Evolutionary conservation across 2,329 filamentous ascomycete species (phyloP).

Genomic region (Talaromyces islandicus): DNA sequence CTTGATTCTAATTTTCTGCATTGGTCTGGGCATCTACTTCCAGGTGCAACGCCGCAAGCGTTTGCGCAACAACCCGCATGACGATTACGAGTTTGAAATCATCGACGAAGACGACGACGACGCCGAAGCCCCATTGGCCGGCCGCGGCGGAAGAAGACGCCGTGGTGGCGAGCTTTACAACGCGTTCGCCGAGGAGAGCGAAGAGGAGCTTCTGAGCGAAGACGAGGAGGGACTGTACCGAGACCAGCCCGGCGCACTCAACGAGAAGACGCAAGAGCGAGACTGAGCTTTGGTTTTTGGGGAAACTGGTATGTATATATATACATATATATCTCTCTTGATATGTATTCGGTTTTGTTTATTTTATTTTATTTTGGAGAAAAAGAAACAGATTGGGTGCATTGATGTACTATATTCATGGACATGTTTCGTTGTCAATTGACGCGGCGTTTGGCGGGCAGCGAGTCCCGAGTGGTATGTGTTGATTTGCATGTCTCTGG

Average conservation of each 20-base stretch:
- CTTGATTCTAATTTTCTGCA: constrained; percentile 81
- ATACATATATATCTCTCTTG: too few species aligned
- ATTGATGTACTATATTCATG: not conserved
- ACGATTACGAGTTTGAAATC: constrained; percentile 91
- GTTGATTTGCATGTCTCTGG: not conserved
- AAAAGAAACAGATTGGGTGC: not conserved
- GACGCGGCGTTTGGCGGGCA: not conserved
- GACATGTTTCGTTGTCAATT: not conserved
- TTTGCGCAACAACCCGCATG: constrained; percentile 65
- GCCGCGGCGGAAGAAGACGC: constrained; percentile 49
- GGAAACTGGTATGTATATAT: not conserved
- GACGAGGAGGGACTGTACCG: constrained; percentile 24
- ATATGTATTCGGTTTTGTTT: too few species aligned
- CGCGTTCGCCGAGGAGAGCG: constrained; percentile 90
- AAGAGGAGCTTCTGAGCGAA: constrained; percentile 58
- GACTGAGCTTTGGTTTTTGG: not conserved
- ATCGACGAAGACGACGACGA: constrained; percentile 71
- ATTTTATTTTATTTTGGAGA: not conserved
- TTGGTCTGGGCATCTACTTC: constrained; percentile 73
- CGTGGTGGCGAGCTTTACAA: constrained; percentile 88
- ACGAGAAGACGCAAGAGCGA: not conserved
- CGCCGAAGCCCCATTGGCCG: constrained; percentile 27
- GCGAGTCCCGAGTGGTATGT: not conserved
- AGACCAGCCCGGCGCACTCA: constrained; percentile 16
- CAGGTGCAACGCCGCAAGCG: constrained; percentile 72